Base-by-base conservation (phyloP, 2,329 filamentous ascomycete genomes). In the Hypoxylon sp. region DNA sequence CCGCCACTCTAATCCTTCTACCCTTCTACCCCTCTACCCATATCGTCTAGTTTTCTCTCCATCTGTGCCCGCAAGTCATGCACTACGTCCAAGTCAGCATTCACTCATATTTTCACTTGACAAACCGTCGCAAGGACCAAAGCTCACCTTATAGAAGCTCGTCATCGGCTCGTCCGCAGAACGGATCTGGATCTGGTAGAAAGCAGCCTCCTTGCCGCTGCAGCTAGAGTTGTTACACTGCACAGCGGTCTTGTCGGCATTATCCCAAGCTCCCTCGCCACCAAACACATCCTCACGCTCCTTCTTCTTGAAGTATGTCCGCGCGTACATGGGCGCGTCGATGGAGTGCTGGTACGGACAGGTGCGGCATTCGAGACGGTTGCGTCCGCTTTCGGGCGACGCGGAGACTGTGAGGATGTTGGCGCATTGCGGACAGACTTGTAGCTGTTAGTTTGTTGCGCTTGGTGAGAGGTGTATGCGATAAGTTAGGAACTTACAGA, bases 161-260 rank as follows among this genome's bases (percentile, higher is more conserved):
- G 96, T 99, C 92, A 97, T 98, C 67, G 96, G 96, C 86, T 99
- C 96, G 82, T 99, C 96, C 57, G 96, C 96, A 85, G 93, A 97
- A 74, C 96, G 90, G 82, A 98, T 98, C 86, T 99, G 96, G 74
- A 98, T 90, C 85, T 97, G 93, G 84, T 94, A 97, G 84, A 95
- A 98, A 71, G 94, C 97, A 2, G 96, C 96, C 83, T 93, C 89
- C 67, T 89, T 87, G 70, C 93, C 93, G 76, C 92, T 87, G 84
- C 96, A 99, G 62, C 86, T 86, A 44, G 94, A 90, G 69, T 90
- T 90, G 27, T 92, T 89, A 80, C 96, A 99, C 86, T 96, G 93
- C 53, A 92, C 92, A 62, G 87, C 85, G 31, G 90, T 89, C 86
- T 94, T 95, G 78, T 97, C 92, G 66, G 94, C 94, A 78, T 97